Base-by-base conservation (phyloP, 306 rosid species). In the Rosa rugosa region DNA sequence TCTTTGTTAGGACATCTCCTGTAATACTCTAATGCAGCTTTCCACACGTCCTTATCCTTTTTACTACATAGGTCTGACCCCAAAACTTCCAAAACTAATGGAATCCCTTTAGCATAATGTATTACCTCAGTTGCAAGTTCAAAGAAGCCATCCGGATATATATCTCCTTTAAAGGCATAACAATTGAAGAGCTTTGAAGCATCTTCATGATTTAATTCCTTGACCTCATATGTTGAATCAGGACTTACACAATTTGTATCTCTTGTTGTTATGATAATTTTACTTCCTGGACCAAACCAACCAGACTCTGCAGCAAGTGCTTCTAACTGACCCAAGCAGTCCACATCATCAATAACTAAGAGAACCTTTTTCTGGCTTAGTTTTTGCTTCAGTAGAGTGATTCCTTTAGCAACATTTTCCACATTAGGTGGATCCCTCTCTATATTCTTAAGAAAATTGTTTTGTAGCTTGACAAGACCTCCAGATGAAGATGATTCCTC, bases 71-170 rank as follows among this genome's bases (percentile, higher is more conserved):
- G 65, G 71, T 71, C 71, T 4, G 82, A 80, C 6, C 90, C 92
- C 73, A 89, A 71, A 45, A 80, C 81, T 73, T 78, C 72, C 68
- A 86, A 46, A 34, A 77, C 88, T 76, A 86, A 11, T 4, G 92
- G 92, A 41, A 68, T 11, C 5, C 72, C 72, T 20, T 38, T 38
- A 8, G 46, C 50, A 41, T 68, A 68, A 0, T 2, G 34, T 17
- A 68, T 2, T 10, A 41, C 72, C 1, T 4, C 6, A 0, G 1
- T 8, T 23, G 14, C 34, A 57, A 57, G 64, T 22, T 56, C 27
- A n/a, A 2, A 8, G 27, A 56, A n/a, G 8, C 7, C 31, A 2
- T 57, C 13, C 13, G 10, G 2, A 8, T 1, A 0, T 22, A 0
- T 8, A n/a, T 0, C 2, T 22, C 13, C 31, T 22, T 22, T 57